These are phyloP conservation scores for Elaeis oleifera DNA, from an alignment of 202 grass and related monocot genomes.

Conservation along the genomic window DNA sequence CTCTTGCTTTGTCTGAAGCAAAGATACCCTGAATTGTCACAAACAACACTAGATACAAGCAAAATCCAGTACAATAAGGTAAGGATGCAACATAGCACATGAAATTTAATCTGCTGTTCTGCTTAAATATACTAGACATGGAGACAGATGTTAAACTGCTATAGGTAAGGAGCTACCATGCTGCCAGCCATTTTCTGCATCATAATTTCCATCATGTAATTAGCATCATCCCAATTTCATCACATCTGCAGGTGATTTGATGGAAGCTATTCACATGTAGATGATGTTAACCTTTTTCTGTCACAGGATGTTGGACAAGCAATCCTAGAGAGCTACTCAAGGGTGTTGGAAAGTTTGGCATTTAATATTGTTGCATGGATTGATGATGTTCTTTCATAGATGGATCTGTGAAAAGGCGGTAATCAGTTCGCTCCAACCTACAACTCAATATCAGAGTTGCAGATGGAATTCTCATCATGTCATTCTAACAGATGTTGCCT, in stretches of 20 bases:
- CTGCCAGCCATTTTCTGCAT: too few relatives aligned
- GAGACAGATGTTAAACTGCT: too few relatives aligned
- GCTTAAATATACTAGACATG: too few relatives aligned
- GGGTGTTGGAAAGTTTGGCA: conserved; percentile 81
- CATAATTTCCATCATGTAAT: too few relatives aligned
- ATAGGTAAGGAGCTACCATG: too few relatives aligned
- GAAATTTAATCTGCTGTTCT: too few relatives aligned
- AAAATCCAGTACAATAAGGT: conserved; percentile 93
- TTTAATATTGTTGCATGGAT: conserved; percentile 70
- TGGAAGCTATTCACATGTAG: too few relatives aligned
- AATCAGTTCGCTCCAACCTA: conserved; percentile 32
- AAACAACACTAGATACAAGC: conserved; percentile 69
- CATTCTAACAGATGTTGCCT: too few relatives aligned
- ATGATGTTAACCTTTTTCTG: too few relatives aligned
- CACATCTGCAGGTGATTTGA: too few relatives aligned
- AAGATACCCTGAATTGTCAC: conserved; percentile 60
- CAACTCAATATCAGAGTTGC: conserved; percentile 29
- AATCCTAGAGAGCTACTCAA: conserved; percentile 84
- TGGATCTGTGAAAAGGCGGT: conserved; percentile 45
- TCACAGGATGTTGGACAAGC: conserved; percentile 70
- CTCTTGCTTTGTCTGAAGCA: conserved; percentile 65
- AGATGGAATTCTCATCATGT: too few relatives aligned
- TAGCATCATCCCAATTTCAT: too few relatives aligned
- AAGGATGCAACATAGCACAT: conserved; percentile 5
- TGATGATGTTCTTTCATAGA: conserved; percentile 70